These are phyloP conservation scores for Gossypium schwendimanii DNA, from an alignment of 441 rosid genomes.

Conservation along the genomic window DNA sequence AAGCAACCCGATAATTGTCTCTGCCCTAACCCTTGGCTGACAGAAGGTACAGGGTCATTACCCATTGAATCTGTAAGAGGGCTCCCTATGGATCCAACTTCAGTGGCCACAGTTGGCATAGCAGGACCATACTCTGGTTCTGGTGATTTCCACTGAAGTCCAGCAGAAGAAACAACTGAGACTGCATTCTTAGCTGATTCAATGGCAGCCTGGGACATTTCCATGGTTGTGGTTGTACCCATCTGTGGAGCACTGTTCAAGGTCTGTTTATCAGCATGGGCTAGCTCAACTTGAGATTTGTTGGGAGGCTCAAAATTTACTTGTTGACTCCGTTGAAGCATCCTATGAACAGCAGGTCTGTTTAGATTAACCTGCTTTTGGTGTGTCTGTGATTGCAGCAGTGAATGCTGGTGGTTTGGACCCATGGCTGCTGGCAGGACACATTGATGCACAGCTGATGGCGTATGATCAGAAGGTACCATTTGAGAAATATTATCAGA, in stretches of 20 bases:
- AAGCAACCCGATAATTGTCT: slow-evolving; percentile 54
- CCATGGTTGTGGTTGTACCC: slow-evolving; percentile 28
- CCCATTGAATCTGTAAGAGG: slow-evolving; percentile 38
- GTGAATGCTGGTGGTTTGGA: slow-evolving; percentile 63
- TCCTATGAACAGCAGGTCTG: slow-evolving; percentile 49
- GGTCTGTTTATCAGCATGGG: slow-evolving; percentile 40
- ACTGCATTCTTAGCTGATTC: slow-evolving; percentile 34
- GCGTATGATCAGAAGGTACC: slow-evolving; percentile 37
- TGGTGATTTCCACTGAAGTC: slow-evolving; percentile 51
- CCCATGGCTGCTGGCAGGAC: slow-evolving; percentile 39
- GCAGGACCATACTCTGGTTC: slow-evolving; percentile 42
- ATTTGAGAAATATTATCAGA: slow-evolving; percentile 49
- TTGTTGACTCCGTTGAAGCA: slow-evolving; percentile 50
- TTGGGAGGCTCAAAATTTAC: slow-evolving; percentile 38
- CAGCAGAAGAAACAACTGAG: slow-evolving; percentile 19
- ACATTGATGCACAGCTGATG: slow-evolving; percentile 41
- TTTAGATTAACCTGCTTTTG: slow-evolving; percentile 64
- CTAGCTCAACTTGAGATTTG: slow-evolving; percentile 57
- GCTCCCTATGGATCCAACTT: slow-evolving; percentile 36
- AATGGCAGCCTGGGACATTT: slow-evolving; percentile 37
- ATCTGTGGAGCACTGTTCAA: slow-evolving; percentile 32
- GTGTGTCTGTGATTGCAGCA: slow-evolving; percentile 34
- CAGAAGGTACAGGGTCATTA: slow-evolving; percentile 43
- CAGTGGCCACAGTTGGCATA: slow-evolving; percentile 33
- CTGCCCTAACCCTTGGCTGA: slow-evolving; percentile 49